Evolutionary conservation across 768 basidiomycete genomes (phyloP).

Genomic region (Tremella mesenterica): DNA sequence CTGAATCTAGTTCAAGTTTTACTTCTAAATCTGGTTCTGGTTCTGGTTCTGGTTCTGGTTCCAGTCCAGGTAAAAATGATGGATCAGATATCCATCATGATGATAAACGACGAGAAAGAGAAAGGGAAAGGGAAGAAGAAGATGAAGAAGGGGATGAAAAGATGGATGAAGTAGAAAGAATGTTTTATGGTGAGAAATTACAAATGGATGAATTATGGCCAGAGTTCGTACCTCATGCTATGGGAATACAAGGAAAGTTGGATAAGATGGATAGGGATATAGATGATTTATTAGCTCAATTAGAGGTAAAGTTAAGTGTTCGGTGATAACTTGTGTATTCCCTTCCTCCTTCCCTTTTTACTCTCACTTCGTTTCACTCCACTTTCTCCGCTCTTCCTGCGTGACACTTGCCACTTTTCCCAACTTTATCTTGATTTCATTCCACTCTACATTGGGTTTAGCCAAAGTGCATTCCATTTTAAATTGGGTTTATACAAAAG

Average conservation of each 20-base stretch:
- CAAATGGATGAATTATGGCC: constrained; percentile 21
- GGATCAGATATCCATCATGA: too few species aligned
- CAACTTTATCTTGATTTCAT: too few species aligned
- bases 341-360: too few species aligned
- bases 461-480: too few species aligned
- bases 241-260: constrained; percentile 21
- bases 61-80: neutral
- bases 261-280: constrained; percentile 40
- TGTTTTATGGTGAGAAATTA: constrained; percentile 27
- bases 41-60: neutral
- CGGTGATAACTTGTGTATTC: too few species aligned
- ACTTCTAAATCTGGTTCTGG: too few species aligned
- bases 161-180: constrained; percentile 30
- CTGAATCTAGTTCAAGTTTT: neutral
- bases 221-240: constrained; percentile 27
- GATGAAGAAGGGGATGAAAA: neutral
- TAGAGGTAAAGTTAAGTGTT: neutral
- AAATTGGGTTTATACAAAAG: too few species aligned
- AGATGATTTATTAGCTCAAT: constrained; percentile 28
- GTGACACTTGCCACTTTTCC: too few species aligned
- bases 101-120: too few species aligned
- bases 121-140: constrained; percentile 1
- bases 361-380: too few species aligned
- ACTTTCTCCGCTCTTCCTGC: too few species aligned
- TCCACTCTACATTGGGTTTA: too few species aligned